A percentile compares a stretch with the other conserved stretches of the same genome.
phyloP scores from a whole-genome alignment of 2,329 filamentous ascomycete genomes.

The Pseudocercospora pini-densiflorae region DNA sequence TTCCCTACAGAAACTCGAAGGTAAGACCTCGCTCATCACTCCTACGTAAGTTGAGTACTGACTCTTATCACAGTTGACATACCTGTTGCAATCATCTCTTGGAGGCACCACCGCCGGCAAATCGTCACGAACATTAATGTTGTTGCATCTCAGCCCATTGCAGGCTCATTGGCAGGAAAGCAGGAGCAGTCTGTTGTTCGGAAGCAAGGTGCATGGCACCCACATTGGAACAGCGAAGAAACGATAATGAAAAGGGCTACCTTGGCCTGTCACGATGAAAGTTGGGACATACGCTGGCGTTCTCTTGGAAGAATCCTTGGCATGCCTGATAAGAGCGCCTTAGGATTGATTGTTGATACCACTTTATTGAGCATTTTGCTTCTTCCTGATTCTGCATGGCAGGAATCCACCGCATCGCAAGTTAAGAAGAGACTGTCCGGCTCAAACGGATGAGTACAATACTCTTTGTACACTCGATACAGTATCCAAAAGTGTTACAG shows the following conservation, averaged over 20 bases:
- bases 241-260: conserved; percentile 22
- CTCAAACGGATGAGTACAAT: not conserved
- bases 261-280: not conserved
- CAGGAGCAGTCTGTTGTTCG: conserved; percentile 91
- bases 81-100: conserved; percentile 90
- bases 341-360: not conserved
- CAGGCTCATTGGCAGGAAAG: conserved; percentile 92
- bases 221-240: conserved; percentile 86
- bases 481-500: not conserved
- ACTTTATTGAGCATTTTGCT: not conserved
- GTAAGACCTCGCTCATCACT: conserved; percentile 47
- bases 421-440: not conserved
- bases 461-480: not conserved
- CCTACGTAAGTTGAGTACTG: conserved; percentile 9
- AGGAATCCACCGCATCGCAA: not conserved
- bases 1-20: conserved; percentile 96
- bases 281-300: not conserved
- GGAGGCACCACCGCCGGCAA: conserved; percentile 71
- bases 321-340: not conserved
- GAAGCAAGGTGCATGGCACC: conserved; percentile 89
- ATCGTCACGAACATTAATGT: conserved; percentile 92
- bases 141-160: conserved; percentile 95
- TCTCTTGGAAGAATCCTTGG: not conserved
- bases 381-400: not conserved
- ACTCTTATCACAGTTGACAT: conserved; percentile 70